Evolutionary conservation across 352 stramenopile genomes (phyloP), one percentile per base, ranked within the genome.

Genomic region (Blastocystis sp.): DNA sequence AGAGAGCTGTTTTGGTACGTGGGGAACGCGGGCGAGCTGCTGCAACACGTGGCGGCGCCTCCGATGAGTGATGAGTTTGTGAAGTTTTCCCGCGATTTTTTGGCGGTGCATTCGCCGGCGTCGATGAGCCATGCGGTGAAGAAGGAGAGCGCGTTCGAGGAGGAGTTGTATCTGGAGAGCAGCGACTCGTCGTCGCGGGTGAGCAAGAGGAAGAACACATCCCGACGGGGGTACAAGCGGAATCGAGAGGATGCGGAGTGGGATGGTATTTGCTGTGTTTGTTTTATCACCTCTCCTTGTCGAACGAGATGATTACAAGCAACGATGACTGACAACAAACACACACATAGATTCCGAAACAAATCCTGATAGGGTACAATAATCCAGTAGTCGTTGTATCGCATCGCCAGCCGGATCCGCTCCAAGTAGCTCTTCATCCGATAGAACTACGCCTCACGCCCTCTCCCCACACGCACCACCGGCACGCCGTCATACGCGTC

Each of bases 321-420:
- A 34, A 34, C 28, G 28, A 34, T 34, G 28, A 34, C 28, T 34
- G 28, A 34, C 28, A 34, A 34, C 28, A 34, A 34, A 34, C 28
- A 34, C 28, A 34, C 28, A 34, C 28, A 56, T 14, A 56, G 48
- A 56, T 17, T 56, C 14, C 62, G 40, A 14, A 69, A 84, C 28
- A 84, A 41, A 52, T 84, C 74, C 66, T 84, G 74, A 67, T 84
- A 84, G 28, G 74, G 74, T 69, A 84, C 74, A 67, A 84, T 45
- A 66, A 84, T 52, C 74, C 74, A 84, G 56, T 84, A 84, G 21
- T 84, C 23, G 23, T 84, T 84, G 23, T 69, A 84, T 9, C 74
- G 48, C 53, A 84, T 60, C 9, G 53, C 74, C 23, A 84, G 74
- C 3, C 74, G 48, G 69, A 67, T 84, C 23, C 74, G 48, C 23